A percentile compares a stretch with the other conserved stretches of the same genome.
Conservation (phyloP, 2,329 filamentous ascomycete genomes). For the Trichoderma endophyticum region DNA sequence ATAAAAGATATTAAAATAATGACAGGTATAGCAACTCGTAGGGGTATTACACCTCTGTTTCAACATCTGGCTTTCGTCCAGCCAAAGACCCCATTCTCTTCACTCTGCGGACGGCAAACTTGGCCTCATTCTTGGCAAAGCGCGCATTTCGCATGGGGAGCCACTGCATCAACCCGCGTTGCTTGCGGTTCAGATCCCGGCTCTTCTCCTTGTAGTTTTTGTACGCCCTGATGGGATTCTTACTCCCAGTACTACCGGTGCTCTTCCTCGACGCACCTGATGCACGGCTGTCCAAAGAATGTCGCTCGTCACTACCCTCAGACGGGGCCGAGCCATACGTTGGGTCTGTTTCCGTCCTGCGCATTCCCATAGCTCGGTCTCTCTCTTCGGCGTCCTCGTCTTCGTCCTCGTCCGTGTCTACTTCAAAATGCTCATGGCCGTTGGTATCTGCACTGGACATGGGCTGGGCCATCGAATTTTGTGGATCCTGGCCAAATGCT, state of each 20-base stretch:
- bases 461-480: conserved; percentile 39
- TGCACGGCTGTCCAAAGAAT: conserved; percentile 35
- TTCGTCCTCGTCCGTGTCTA: conserved; percentile 32
- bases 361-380: conserved; percentile 56
- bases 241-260: conserved; percentile 36
- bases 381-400: conserved; percentile 30
- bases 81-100: conserved; percentile 73
- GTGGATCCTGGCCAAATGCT: conserved; percentile 77
- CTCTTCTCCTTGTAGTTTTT: conserved; percentile 66
- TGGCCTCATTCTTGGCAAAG: conserved; percentile 85
- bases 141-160: conserved; percentile 79
- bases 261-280: conserved; percentile 31
- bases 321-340: conserved; percentile 24
- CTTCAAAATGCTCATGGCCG: conserved; percentile 40
- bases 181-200: conserved; percentile 76
- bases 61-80: conserved; percentile 82
- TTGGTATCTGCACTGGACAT: conserved; percentile 35
- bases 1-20: neutral
- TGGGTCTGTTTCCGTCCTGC: conserved; percentile 47
- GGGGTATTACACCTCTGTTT: conserved; percentile 63
- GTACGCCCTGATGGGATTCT: conserved; percentile 54
- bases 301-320: conserved; percentile 29
- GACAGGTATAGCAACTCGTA: neutral
- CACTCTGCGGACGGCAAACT: conserved; percentile 71
- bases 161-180: conserved; percentile 94